Evolutionary conservation across 768 basidiomycete genomes (phyloP).

Genomic region (Crucibulum laeve): DNA sequence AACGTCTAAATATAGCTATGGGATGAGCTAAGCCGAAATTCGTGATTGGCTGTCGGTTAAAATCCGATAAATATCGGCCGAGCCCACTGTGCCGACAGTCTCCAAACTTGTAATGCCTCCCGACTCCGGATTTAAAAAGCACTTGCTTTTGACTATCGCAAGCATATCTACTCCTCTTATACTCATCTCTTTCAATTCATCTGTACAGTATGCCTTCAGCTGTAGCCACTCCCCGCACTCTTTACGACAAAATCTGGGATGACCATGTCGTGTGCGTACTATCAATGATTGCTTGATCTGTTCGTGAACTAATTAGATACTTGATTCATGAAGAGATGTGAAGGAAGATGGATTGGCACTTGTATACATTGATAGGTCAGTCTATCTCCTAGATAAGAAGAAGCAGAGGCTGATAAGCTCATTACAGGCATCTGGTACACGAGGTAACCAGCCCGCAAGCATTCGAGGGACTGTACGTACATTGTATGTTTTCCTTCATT

Average conservation of each 20-base stretch:
- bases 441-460: constrained; percentile 96
- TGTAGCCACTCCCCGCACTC: constrained; percentile 64
- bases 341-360: constrained; percentile 76
- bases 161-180: constrained; percentile 7
- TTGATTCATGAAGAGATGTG: constrained; percentile 43
- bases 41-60: constrained; percentile 10
- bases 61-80: background rate
- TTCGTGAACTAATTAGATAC: constrained; percentile 8
- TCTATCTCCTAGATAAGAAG: background rate
- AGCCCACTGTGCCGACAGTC: no score
- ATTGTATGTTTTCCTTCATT: background rate
- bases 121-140: no score
- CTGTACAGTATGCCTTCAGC: constrained; percentile 33
- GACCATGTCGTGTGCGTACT: constrained; percentile 84
- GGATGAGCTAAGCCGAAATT: background rate
- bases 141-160: no score
- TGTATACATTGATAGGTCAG: constrained; percentile 78
- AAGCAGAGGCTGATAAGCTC: constrained; percentile 7
- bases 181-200: constrained; percentile 7
- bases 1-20: background rate
- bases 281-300: constrained; percentile 4
- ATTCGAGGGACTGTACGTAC: constrained; percentile 70
- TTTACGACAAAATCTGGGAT: constrained; percentile 98
- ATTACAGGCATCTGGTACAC: constrained; percentile 61
- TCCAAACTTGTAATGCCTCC: no score